Conservation (phyloP, 129 eudicot species). For the Helianthus tuberosus region DNA sequence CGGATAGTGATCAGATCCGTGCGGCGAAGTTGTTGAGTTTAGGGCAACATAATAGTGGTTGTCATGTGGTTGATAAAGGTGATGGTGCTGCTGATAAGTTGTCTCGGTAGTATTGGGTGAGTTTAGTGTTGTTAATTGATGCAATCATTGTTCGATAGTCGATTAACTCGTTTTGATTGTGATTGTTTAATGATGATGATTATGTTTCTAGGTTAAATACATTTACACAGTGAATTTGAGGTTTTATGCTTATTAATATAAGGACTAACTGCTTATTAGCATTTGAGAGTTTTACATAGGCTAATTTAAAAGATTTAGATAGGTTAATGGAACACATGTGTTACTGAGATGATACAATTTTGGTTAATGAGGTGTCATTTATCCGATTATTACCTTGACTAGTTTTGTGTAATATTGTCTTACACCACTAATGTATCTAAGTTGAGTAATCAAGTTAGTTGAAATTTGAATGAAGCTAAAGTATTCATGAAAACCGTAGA, state of each 20-base stretch:
- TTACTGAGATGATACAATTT: neutral
- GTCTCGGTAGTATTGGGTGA: conserved; percentile 93
- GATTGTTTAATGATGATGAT: neutral
- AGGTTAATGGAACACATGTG: neutral
- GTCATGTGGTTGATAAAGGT: conserved; percentile 31
- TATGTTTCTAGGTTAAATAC: conserved; percentile 19
- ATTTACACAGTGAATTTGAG: neutral
- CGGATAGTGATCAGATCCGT: conserved; percentile 61
- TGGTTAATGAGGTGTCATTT: neutral
- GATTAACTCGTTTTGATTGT: neutral
- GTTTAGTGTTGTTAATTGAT: conserved; percentile 17
- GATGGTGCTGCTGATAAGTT: conserved; percentile 61
- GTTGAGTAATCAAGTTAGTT: conserved; percentile 10
- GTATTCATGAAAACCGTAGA: neutral
- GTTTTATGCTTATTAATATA: neutral
- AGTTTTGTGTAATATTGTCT: neutral
- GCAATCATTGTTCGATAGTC: neutral
- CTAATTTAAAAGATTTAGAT: conserved; percentile 1
- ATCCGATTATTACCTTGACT: neutral
- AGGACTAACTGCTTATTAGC: neutral
- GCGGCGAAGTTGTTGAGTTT: conserved; percentile 51
- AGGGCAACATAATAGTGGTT: conserved; percentile 27
- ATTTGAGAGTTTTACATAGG: conserved; percentile 1
- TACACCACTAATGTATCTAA: neutral
- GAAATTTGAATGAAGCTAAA: neutral